Base-by-base conservation (phyloP, 1,284 basidiomycete species). In the Naganishia liquefaciens region DNA sequence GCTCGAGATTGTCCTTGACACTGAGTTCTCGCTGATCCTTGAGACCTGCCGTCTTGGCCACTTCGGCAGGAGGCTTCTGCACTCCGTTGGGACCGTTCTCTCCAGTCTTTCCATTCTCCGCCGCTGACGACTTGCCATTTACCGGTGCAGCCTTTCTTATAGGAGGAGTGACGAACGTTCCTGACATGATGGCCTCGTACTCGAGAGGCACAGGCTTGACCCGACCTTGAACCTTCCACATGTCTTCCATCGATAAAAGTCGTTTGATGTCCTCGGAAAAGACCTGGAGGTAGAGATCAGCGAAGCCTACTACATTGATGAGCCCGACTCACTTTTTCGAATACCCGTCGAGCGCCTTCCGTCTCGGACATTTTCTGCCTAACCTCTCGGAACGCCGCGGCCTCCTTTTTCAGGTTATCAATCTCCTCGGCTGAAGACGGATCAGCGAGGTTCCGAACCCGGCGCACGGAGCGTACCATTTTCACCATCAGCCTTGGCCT, bases 241-340 rank as follows among this genome's bases (percentile, higher is more conserved):
- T 98, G 73, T 98, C 95, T n/a, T 87, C 82, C 96, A 99, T 99
- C 15, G 85, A 85, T 15, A 99, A 81, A 1, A 99, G 82, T 54
- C 96, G 90, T 64, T 86, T 84, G 70, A 98, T 92, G 72, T 99
- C 96, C 1, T 85, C 78, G 68, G 87, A 83, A 81, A 94, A 99
- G 10, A 98, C 88, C 90, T 93, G 71, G 3, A 19, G 37, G 54
- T n/a, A 6, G 28, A 21, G 46, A 10, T 25, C n/a, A 39, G 27
- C 40, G 15, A 5, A 11, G 54, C 1, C 5, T 11, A 13, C 10
- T 25, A n/a, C 9, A 25, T 21, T 2, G 21, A 28, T 40, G 23
- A 9, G 33, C 64, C 27, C 9, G 37, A 67, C 75, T 3, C 51
- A 91, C 91, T 85, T 98, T 98, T 68, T 91, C 82, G 76, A 98